Base-by-base conservation (phyloP, 129 eudicot species). In the sunflower (Helianthus annuus) region DNA sequence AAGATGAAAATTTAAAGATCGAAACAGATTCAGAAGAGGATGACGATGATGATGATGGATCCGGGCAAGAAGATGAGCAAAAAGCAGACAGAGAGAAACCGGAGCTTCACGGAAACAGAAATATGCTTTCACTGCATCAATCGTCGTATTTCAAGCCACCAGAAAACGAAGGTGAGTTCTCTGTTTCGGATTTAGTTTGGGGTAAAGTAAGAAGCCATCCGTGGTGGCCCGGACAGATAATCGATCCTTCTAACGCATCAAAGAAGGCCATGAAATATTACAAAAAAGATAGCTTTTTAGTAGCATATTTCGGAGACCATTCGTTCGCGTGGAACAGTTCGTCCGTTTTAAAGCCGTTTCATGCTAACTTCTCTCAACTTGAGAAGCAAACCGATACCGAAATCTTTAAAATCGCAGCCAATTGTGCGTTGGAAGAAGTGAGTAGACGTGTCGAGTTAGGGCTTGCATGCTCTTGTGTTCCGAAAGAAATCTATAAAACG, bases 201-300 rank as follows among this genome's bases (percentile, higher is more conserved):
- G 98, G 98, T 10, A 89, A 92, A 70, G 91, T 92, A 70, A 90
- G 86, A 72, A 92, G 95, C 69, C 98, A 92, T 76, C 98, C 98
- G 5, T 92, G 98, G 98, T 92, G 98, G 98, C 98, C 98, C 44
- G 98, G 98, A 11, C 98, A 92, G 79, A 89, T 92, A 77, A 83
- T 87, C 44, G 79, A 82, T 68, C 85, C 91, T 55, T 73, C 89
- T 52, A 88, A 85, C 76, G 93, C 96, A 66, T 92, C 98, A 15
- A 93, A 92, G 73, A 85, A 85, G 82, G 98, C 98, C 44, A 67
- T 79, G 82, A 92, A 81, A 78, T 80, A 89, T 87, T 77, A 72
- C 42, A 89, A 85, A 65, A 87, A 83, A 34, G 92, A 87, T 75
- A 66, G 96, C 78, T 89, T 77, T 78, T 78, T 92, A 86, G 92